Percentiles rank a stretch among this genome's conserved stretches.
phyloP scores from a whole-genome alignment of 2,329 filamentous ascomycete species.

The Aurifilum marmelostoma region DNA sequence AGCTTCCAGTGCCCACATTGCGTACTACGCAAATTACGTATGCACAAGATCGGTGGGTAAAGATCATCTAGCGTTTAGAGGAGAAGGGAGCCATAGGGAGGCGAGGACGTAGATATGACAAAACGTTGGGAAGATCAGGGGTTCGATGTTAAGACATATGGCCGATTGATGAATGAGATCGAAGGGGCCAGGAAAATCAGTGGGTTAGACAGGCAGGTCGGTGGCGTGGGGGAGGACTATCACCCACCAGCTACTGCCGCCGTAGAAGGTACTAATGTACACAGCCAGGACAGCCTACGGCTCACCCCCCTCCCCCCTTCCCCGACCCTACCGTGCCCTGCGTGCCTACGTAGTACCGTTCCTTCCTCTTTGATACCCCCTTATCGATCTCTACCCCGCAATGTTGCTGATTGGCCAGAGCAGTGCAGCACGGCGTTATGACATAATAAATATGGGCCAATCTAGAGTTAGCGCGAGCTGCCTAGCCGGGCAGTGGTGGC shows the following conservation, averaged over 20 bases:
- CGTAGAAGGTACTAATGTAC: background rate
- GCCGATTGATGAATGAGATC: background rate
- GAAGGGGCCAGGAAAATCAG: background rate
- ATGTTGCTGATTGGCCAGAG: constrained; percentile 16
- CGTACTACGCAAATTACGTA: constrained; percentile 3
- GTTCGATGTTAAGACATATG: background rate
- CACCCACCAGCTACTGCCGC: background rate
- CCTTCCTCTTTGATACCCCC: constrained; percentile 7
- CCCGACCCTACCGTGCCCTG: too few relatives aligned
- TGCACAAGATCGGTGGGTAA: background rate
- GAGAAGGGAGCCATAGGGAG: background rate
- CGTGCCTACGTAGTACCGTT: too few relatives aligned
- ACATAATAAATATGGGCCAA: constrained; percentile 5
- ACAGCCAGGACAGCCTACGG: background rate
- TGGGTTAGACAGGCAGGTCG: background rate
- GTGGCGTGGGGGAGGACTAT: background rate
- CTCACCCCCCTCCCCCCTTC: background rate
- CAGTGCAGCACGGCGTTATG: background rate
- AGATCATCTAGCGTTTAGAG: background rate
- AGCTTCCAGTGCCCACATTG: background rate
- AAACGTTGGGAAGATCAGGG: background rate
- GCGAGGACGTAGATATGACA: background rate
- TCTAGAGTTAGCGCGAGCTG: background rate
- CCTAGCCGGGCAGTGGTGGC: constrained; percentile 16
- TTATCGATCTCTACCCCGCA: constrained; percentile 27